Evolutionary conservation across 257 asterid species (phyloP).

Genomic region (Solanum peruvianum): DNA sequence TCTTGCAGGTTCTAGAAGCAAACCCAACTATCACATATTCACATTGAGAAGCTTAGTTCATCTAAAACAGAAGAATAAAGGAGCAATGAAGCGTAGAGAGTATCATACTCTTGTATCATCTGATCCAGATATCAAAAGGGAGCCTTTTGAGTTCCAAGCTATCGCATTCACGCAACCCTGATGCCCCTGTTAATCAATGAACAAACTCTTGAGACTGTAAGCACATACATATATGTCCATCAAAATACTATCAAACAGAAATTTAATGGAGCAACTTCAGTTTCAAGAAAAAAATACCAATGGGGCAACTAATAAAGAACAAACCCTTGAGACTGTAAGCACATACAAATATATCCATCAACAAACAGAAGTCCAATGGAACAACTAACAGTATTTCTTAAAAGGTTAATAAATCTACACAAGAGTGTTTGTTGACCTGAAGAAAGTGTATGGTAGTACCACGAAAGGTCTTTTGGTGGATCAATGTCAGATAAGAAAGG

Average conservation of each 20-base stretch:
- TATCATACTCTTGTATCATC: slow-evolving; percentile 83
- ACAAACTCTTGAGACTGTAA: neutral
- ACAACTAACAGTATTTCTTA: neutral
- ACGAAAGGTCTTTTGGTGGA: neutral
- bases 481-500: neutral
- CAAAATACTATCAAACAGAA: neutral
- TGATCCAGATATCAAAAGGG: slow-evolving; percentile 88
- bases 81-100: neutral
- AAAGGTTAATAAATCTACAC: neutral
- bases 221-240: neutral
- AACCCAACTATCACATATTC: neutral
- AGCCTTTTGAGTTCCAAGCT: slow-evolving; percentile 90
- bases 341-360: neutral
- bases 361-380: neutral
- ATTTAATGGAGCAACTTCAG: neutral
- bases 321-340: slow-evolving; percentile 1
- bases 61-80: neutral
- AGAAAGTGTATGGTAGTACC: neutral
- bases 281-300: neutral
- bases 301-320: neutral
- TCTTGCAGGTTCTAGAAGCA: neutral
- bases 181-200: slow-evolving; percentile 62
- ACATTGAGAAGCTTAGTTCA: neutral
- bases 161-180: slow-evolving; percentile 86
- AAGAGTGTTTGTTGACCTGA: neutral